Evolutionary conservation across 2,329 filamentous ascomycete genomes (phyloP), one percentile per base, ranked within the genome.

Genomic region (Colletotrichum kahawae): DNA sequence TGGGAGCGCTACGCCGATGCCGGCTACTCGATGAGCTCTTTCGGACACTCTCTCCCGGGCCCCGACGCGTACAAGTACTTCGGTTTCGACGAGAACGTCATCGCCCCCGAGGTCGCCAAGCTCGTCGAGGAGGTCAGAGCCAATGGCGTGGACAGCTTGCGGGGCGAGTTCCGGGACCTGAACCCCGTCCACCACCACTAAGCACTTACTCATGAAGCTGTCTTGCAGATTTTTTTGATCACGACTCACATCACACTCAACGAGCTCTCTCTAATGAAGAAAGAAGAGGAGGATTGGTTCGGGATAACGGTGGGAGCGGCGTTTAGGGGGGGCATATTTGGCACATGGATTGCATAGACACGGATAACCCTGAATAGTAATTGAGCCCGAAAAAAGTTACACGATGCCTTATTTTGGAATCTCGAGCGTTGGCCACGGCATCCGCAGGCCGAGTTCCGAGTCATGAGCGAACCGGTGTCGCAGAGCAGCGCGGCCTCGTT

Each of bases 1-100:
- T 92, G 90, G 90, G 91, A 92, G 82, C 81, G 90, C 24, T 92
- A 92, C 78, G 90, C 90, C 0, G 88, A 91, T 79, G 90, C 90
- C 1, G 89, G 87, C 2, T 85, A 85, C 74, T 88, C 85, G 63
- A 88, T 92, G 86, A 84, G 85, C 59, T 83, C 84, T 0, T 92
- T 92, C 77, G 90, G 90, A 1, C 89, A 92, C 78, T 89, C 86
- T 18, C 79, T 92, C 59, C 90, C 90, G 0, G 88, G 89, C 0
- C 87, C 87, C 74, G 85, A 84, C 14, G 88, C 88, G 4, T 91
- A 91, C 77, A 85, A 86, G 75, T 86, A 86, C 77, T 91, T 91
- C 77, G 87, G 88, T 1, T 91, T 87, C 76, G 86, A 89, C 69
- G 82, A 82, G 4, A 81, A 80, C 4, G 85, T 89, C 76, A 84